Conservation (phyloP, 108 stramenopile species). For the Tribonema minus region DNA sequence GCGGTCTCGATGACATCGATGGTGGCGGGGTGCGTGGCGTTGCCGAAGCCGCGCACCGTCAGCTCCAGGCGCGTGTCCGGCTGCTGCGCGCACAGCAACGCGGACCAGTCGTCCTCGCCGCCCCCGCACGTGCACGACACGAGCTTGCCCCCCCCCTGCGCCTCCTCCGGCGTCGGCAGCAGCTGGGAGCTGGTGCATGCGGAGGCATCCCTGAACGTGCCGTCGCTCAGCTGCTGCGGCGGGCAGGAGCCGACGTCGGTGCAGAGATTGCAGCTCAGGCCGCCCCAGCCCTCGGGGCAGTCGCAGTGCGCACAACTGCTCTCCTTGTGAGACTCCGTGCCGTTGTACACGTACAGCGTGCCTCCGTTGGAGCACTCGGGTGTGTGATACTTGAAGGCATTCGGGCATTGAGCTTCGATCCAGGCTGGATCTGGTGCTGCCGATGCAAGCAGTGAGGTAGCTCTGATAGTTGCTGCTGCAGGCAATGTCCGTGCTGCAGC, state of each 20-base stretch:
- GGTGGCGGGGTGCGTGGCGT: conserved; percentile 1
- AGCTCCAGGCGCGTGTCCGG: conserved; percentile 29
- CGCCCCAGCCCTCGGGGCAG: conserved; percentile 15
- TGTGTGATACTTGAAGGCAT: no score
- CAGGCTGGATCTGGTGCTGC: no score
- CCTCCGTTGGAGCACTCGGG: no score
- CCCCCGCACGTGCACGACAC: conserved; percentile 35
- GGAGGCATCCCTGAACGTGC: conserved; percentile 3
- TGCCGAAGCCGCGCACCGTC: conserved; percentile 1
- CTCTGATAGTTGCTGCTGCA: no score
- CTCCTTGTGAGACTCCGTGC: not conserved
- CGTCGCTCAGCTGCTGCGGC: not conserved
- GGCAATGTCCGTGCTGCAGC: no score
- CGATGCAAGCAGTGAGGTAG: no score
- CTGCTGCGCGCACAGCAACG: conserved; percentile 15
- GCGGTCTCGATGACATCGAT: conserved; percentile 2
- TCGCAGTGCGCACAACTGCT: conserved; percentile 29
- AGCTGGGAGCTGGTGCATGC: conserved; percentile 13
- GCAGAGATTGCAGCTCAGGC: conserved; percentile 16
- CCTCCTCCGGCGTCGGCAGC: conserved; percentile 20
- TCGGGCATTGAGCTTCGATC: no score
- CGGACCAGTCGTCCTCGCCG: conserved; percentile 30
- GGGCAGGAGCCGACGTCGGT: conserved; percentile 7
- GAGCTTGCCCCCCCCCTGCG: not conserved
- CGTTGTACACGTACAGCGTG: no score